Evolutionary conservation across 257 asterid species (phyloP).

Genomic region (Nemophila menziesii): DNA sequence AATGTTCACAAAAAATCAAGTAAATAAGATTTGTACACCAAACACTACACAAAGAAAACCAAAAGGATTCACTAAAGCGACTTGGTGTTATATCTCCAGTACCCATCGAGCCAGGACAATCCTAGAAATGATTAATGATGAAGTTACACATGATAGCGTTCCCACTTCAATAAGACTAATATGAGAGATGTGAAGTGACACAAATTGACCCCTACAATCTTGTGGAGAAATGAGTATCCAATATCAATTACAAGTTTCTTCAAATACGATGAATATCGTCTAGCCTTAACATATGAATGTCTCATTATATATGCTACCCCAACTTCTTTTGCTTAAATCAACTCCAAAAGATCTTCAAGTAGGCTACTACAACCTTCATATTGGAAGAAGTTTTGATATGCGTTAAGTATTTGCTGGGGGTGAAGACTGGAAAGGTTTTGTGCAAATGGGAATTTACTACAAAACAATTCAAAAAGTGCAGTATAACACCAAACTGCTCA

Average conservation of each 20-base stretch:
- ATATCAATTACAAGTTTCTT: conserved; percentile 75
- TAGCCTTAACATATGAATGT: conserved; percentile 81
- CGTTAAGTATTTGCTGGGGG: too few relatives aligned
- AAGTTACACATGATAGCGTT: conserved; percentile 69
- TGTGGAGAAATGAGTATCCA: conserved; percentile 78
- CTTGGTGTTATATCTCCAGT: too few relatives aligned
- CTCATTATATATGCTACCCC: conserved; percentile 92
- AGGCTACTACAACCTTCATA: too few relatives aligned
- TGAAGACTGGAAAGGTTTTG: too few relatives aligned
- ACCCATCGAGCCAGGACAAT: neutral
- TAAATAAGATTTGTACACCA: too few relatives aligned
- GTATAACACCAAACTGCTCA: too few relatives aligned
- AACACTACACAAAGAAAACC: too few relatives aligned
- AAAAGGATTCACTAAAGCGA: too few relatives aligned
- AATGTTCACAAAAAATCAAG: too few relatives aligned
- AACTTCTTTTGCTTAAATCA: conserved; percentile 83
- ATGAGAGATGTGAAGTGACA: conserved; percentile 86
- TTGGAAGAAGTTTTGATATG: too few relatives aligned
- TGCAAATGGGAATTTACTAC: too few relatives aligned
- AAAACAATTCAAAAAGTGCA: too few relatives aligned
- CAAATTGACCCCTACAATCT: conserved; percentile 90
- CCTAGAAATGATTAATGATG: neutral
- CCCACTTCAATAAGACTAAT: conserved; percentile 93
- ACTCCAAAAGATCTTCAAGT: conserved; percentile 71
- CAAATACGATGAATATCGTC: conserved; percentile 56